phyloP scores from a whole-genome alignment of 352 stramenopile genomes.

The Phytophthora sp. region DNA sequence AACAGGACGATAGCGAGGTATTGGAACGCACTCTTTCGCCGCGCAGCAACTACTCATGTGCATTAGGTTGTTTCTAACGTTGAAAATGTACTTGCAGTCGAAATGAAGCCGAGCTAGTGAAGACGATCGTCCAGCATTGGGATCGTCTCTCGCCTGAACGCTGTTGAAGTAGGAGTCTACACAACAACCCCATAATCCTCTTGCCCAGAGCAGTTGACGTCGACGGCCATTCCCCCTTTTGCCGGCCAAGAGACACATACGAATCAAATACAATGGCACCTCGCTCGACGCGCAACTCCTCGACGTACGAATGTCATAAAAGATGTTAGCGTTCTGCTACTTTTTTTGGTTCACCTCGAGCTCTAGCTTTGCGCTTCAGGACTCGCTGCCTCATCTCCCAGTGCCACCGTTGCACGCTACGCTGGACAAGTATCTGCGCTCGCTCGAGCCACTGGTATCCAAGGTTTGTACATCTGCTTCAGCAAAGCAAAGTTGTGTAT shows the following conservation, averaged over 20 bases:
- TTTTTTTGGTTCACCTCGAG: not conserved
- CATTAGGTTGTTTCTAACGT: conserved; percentile 5
- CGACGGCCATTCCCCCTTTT: conserved; percentile 1
- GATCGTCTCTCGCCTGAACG: not conserved
- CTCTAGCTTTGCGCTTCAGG: conserved; percentile 57
- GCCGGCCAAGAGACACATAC: conserved; percentile 5
- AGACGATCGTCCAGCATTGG: not conserved
- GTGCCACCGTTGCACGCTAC: conserved; percentile 89
- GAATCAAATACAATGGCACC: conserved; percentile 2
- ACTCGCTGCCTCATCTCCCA: conserved; percentile 68
- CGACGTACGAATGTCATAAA: conserved; percentile 2
- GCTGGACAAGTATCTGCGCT: conserved; percentile 79
- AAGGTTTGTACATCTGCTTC: conserved; percentile 44
- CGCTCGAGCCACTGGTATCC: conserved; percentile 68
- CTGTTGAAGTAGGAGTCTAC: not conserved
- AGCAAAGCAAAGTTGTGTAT: conserved; percentile 41
- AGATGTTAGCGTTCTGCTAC: not conserved
- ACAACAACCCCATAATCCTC: not conserved
- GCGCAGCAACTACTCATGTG: conserved; percentile 2
- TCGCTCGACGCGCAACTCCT: not conserved
- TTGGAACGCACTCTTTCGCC: not conserved
- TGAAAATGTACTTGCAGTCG: conserved; percentile 6
- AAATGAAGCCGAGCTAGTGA: conserved; percentile 5
- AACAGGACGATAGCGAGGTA: not conserved
- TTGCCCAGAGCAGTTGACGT: not conserved